phyloP scores from a whole-genome alignment of 2,329 filamentous ascomycete species.

The Atkinsonella texensis region DNA sequence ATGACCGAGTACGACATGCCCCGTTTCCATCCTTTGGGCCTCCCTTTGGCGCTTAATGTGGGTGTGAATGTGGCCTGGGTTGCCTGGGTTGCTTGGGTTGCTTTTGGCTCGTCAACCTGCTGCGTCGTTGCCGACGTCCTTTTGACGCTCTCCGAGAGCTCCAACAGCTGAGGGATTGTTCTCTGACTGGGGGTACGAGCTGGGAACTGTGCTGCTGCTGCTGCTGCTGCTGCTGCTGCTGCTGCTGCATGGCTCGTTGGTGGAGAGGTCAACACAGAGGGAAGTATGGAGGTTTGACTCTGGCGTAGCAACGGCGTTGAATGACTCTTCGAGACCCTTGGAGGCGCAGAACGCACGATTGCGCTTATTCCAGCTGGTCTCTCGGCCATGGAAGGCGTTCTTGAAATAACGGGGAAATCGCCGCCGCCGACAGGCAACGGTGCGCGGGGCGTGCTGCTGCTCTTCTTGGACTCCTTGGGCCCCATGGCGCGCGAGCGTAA shows the following conservation, averaged over 20 bases:
- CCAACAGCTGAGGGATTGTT: not conserved
- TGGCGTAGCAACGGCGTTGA: too few species aligned
- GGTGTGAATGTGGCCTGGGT: not conserved
- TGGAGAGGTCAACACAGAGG: not conserved
- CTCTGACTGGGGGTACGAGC: not conserved
- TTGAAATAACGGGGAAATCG: not conserved
- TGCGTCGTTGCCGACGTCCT: not conserved
- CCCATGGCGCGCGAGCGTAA: not conserved
- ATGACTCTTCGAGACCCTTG: not conserved
- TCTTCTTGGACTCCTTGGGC: not conserved
- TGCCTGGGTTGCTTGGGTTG: not conserved
- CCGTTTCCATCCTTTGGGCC: slow-evolving; percentile 34
- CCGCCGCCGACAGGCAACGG: too few species aligned
- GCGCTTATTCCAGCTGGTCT: not conserved
- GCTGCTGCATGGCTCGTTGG: not conserved
- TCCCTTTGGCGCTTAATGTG: slow-evolving; percentile 18
- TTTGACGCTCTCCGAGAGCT: not conserved
- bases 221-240: too few species aligned
- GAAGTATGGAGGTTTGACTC: not conserved
- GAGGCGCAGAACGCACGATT: not conserved
- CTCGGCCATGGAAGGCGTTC: not conserved
- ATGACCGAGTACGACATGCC: slow-evolving; percentile 18
- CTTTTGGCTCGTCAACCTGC: not conserved
- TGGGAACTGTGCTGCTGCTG: not conserved
- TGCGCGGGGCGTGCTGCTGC: not conserved